Conservation (phyloP, 495 filamentous ascomycete genomes). For the Lasiosphaeria ovina region DNA sequence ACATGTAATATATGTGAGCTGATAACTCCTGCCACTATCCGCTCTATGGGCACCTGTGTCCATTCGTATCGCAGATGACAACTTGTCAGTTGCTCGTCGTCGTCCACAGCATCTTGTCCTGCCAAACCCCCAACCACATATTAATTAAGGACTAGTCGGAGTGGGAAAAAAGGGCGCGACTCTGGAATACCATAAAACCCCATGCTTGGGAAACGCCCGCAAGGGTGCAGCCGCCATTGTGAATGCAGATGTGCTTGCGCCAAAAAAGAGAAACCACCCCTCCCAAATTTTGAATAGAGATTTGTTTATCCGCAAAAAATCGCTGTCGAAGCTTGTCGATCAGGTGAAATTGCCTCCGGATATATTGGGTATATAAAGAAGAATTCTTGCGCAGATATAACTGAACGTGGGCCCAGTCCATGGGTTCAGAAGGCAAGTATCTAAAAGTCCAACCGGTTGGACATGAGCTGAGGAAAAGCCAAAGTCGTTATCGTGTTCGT, state of each 20-base stretch:
- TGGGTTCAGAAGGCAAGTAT: slow-evolving; percentile 2
- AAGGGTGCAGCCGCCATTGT: too few relatives aligned
- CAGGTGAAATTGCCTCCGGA: background rate
- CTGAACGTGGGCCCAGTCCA: slow-evolving; percentile 2
- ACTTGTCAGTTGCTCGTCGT: too few relatives aligned
- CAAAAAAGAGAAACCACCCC: background rate
- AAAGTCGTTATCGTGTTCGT: background rate
- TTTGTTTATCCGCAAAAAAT: background rate
- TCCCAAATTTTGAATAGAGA: background rate
- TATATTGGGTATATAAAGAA: slow-evolving; percentile 19
- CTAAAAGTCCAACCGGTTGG: slow-evolving; percentile 1
- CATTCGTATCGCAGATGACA: background rate
- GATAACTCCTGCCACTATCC: background rate
- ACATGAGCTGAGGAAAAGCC: slow-evolving; percentile 1
- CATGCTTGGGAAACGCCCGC: too few relatives aligned
- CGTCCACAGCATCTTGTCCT: too few relatives aligned
- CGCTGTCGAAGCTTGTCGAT: background rate
- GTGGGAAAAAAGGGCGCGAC: too few relatives aligned
- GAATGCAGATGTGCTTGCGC: too few relatives aligned
- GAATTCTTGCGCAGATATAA: slow-evolving; percentile 7
- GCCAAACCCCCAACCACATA: too few relatives aligned
- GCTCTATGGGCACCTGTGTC: background rate
- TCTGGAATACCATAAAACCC: too few relatives aligned
- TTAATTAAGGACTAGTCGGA: too few relatives aligned
- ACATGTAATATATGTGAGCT: background rate